These are phyloP conservation scores for Diplosphaera chodatii DNA, from an alignment of 139 green algal genomes.

Conservation along the genomic window DNA sequence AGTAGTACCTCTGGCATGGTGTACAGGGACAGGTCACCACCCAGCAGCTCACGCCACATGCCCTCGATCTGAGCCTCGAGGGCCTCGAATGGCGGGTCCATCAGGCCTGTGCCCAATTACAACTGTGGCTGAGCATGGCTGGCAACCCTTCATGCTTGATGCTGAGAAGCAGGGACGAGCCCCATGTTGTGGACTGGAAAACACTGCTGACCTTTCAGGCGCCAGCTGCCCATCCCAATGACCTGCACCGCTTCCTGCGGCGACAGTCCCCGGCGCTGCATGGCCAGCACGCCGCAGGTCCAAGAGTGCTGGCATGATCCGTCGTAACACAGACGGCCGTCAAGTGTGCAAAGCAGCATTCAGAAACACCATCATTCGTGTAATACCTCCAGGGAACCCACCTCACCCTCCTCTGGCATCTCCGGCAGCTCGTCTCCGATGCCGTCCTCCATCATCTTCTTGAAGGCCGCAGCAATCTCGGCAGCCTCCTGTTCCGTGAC, in stretches of 20 bases:
- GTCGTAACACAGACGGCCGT: too few species aligned
- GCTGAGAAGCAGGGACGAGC: too few species aligned
- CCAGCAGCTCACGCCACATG: conserved; percentile 41
- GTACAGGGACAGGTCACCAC: conserved; percentile 47
- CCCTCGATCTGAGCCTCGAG: conserved; percentile 52
- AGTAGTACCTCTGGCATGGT: conserved; percentile 44
- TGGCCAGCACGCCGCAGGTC: not conserved
- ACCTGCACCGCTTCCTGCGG: not conserved
- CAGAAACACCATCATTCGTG: too few species aligned
- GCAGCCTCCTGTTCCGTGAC: not conserved
- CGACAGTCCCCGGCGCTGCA: not conserved
- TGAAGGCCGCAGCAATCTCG: not conserved
- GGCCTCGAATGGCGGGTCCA: conserved; percentile 46
- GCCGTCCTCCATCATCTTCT: not conserved
- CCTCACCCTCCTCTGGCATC: not conserved
- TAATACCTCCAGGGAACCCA: too few species aligned
- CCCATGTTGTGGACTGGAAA: too few species aligned
- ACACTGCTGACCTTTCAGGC: not conserved
- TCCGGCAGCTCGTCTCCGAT: not conserved
- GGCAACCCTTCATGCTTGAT: too few species aligned
- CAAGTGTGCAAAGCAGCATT: too few species aligned
- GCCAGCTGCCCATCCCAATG: not conserved
- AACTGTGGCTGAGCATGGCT: too few species aligned
- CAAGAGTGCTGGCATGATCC: too few species aligned
- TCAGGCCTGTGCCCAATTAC: too few species aligned